Evolutionary conservation across 768 basidiomycete genomes (phyloP).

Genomic region (Hygrophorus russula): DNA sequence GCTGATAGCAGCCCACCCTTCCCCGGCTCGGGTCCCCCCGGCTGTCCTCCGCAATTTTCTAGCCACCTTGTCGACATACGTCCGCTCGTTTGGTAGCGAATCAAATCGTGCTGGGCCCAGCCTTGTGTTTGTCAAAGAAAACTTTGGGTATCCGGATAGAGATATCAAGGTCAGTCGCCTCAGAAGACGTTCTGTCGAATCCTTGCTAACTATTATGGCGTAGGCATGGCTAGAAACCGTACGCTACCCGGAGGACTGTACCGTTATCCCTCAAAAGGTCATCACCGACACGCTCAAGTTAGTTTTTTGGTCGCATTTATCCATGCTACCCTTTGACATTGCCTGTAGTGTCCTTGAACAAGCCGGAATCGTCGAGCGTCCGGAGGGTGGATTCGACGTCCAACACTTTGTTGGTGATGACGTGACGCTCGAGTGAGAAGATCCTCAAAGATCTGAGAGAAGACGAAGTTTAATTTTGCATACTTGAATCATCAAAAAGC

Average conservation of each 20-base stretch:
- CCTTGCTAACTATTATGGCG: neutral
- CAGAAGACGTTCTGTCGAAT: neutral
- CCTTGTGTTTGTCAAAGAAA: slow-evolving; percentile 64
- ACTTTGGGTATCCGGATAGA: slow-evolving; percentile 71
- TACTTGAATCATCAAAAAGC: too few relatives aligned
- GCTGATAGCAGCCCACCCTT: slow-evolving; percentile 82
- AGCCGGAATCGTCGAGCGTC: slow-evolving; percentile 59
- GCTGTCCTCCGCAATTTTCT: slow-evolving; percentile 50
- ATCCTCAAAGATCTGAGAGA: neutral
- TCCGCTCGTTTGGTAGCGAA: slow-evolving; percentile 51
- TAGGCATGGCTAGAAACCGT: slow-evolving; percentile 82
- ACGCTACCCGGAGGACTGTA: slow-evolving; percentile 57
- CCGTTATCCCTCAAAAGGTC: slow-evolving; percentile 50
- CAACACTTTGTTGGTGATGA: slow-evolving; percentile 43
- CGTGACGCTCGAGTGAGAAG: slow-evolving; percentile 24
- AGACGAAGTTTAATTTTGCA: neutral
- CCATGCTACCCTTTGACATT: slow-evolving; percentile 1
- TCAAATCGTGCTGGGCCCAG: slow-evolving; percentile 49
- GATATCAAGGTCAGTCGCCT: slow-evolving; percentile 55
- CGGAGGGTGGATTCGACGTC: slow-evolving; percentile 44
- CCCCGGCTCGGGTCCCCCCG: slow-evolving; percentile 40
- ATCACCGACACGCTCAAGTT: slow-evolving; percentile 63
- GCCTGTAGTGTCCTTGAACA: slow-evolving; percentile 52
- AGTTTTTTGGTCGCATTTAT: slow-evolving; percentile 11
- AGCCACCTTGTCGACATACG: slow-evolving; percentile 46